phyloP scores from a whole-genome alignment of 129 eudicot genomes.

The Centrapalus pauciflorus region DNA sequence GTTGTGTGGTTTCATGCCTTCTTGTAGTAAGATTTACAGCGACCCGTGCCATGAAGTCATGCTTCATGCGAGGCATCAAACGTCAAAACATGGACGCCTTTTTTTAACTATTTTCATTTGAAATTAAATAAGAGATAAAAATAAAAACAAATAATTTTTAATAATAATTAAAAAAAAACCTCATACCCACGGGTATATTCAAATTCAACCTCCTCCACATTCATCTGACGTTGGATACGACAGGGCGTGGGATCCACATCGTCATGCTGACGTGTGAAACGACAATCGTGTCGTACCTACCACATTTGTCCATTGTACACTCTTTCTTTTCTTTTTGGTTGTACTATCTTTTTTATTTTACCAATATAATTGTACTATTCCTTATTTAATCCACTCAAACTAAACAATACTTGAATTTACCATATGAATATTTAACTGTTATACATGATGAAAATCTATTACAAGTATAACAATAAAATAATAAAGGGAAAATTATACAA shows the following conservation, averaged over 20 bases:
- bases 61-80: conserved; percentile 12
- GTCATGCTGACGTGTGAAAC: conserved; percentile 19
- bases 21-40: too few relatives aligned
- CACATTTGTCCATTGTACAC: background rate
- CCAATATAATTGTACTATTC: background rate
- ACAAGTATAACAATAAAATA: too few relatives aligned
- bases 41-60: conserved; percentile 5
- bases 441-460: too few relatives aligned
- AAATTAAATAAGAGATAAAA: background rate
- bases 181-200: conserved; percentile 1
- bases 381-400: background rate
- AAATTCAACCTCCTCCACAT: conserved; percentile 1
- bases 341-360: background rate
- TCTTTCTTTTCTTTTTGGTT: background rate
- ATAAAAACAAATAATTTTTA: background rate
- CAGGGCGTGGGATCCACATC: conserved; percentile 15
- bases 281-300: conserved; percentile 14
- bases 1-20: background rate
- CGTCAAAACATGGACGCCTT: too few relatives aligned
- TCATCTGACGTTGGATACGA: conserved; percentile 28
- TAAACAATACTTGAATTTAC: too few relatives aligned
- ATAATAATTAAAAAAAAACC: background rate
- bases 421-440: too few relatives aligned
- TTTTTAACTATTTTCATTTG: background rate
- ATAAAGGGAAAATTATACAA: too few relatives aligned